Base-by-base conservation (phyloP, 75 land plant species). In the Selaginella moellendorffii region DNA sequence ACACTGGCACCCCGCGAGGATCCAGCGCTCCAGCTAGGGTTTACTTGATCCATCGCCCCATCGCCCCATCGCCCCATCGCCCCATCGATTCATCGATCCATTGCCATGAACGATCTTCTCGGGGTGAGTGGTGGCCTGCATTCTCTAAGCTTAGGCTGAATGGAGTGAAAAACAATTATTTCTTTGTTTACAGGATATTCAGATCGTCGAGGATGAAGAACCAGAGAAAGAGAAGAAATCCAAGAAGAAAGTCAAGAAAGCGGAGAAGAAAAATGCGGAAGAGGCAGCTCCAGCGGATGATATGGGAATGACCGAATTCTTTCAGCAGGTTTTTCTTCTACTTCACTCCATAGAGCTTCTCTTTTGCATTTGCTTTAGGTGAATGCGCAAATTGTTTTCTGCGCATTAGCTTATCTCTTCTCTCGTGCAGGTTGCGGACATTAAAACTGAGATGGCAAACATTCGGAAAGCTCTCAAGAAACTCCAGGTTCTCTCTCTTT, bases 391-490 rank as follows among this genome's bases (percentile, higher is more conserved):
- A 20, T 53, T 30, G 24, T 53, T 14, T 65, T 65, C 24, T 53
- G 17, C 26, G 2, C 12, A 1, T 31, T 25, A 14, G 14, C 10
- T 36, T 36, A 14, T 36, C 46, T 36, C 46, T 36, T 5, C 29
- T 26, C 30, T 18, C 14, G 24, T n/a, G 10, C 72, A 86, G 90
- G 84, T 83, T 71, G 72, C 76, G 52, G 86, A 77, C 21, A 71
- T 86, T 64, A 85, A 86, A 28, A 77, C 76, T 62, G 79, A 74
- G 24, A 71, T 83, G 65, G 82, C 76, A 0, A 81, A 83, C 53
- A 78, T 86, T 52, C 64, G 81, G 21, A 79, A 70, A 64, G 75
- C 69, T 61, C 72, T 81, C 26, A 74, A 71, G 46, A 86, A 81
- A 66, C 81, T 86, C 31, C 90, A 86, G 79, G 90, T 86, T 36